These are phyloP conservation scores for Cryptococcus sp. DNA, from an alignment of 1,284 basidiomycete species.

Conservation along the genomic window DNA sequence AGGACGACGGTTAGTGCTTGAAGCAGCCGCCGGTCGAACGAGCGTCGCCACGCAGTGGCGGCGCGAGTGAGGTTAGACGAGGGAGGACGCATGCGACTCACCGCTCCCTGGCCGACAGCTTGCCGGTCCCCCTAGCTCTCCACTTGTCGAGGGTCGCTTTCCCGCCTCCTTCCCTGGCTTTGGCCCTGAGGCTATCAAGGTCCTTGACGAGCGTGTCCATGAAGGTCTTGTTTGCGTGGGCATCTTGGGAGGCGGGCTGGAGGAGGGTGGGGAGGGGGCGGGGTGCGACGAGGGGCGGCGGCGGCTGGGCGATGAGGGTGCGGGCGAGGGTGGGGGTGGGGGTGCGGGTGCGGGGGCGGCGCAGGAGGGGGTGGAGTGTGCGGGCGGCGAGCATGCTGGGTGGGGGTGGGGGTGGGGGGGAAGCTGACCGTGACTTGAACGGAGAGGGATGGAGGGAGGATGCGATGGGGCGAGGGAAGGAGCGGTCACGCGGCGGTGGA, in stretches of 20 bases:
- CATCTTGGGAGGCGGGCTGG: constrained; percentile 23
- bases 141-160: constrained; percentile 63
- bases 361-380: neutral
- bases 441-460: neutral
- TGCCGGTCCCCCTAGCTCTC: constrained; percentile 72
- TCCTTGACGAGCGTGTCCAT: constrained; percentile 28
- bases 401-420: neutral
- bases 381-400: neutral
- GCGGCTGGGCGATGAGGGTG: constrained; percentile 41
- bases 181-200: constrained; percentile 52
- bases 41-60: no score
- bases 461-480: no score
- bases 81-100: constrained; percentile 41
- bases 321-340: constrained; percentile 10
- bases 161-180: constrained; percentile 51
- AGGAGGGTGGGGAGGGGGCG: constrained; percentile 34
- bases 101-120: constrained; percentile 84
- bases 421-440: no score
- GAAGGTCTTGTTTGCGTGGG: constrained; percentile 22
- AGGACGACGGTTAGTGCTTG: neutral
- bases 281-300: constrained; percentile 28
- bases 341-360: neutral
- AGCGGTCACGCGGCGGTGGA: neutral
- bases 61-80: no score
- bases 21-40: no score